Conservation (phyloP, 139 green algal genomes). For the Haematococcus sp. region DNA sequence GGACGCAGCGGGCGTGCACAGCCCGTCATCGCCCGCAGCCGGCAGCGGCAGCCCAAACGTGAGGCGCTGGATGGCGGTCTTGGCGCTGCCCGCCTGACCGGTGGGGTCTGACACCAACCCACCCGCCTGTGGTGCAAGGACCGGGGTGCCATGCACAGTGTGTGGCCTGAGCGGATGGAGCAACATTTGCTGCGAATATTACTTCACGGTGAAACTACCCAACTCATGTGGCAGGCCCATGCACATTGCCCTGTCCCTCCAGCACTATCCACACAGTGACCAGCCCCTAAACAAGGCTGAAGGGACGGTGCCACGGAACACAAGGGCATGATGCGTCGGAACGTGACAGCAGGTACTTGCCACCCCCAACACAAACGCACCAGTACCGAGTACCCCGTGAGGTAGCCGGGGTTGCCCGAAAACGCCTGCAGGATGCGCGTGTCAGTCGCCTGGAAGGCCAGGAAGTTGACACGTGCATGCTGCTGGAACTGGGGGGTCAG, state of each 20-base stretch:
- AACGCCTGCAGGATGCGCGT: conserved; percentile 14
- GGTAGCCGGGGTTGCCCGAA: conserved; percentile 51
- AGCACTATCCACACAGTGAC: no score
- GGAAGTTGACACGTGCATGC: conserved; percentile 19
- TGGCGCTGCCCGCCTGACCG: background rate
- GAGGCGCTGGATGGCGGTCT: conserved; percentile 21
- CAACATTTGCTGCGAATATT: no score
- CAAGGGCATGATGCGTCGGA: no score
- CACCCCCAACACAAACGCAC: conserved; percentile 8
- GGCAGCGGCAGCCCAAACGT: conserved; percentile 31
- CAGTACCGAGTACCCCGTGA: conserved; percentile 40
- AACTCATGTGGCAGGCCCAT: no score
- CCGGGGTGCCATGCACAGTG: no score
- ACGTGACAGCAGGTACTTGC: no score
- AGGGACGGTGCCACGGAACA: no score
- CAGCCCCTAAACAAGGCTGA: no score
- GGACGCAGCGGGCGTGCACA: conserved; percentile 15
- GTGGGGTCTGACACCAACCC: background rate
- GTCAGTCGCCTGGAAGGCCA: background rate
- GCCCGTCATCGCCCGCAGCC: conserved; percentile 10
- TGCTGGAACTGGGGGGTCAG: conserved; percentile 3
- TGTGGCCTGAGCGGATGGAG: no score
- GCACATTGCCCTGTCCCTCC: no score
- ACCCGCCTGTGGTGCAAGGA: background rate
- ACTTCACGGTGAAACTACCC: no score